phyloP scores from a whole-genome alignment of 371 early-diverging fungal genomes.

The Enteropsectra breve region DNA sequence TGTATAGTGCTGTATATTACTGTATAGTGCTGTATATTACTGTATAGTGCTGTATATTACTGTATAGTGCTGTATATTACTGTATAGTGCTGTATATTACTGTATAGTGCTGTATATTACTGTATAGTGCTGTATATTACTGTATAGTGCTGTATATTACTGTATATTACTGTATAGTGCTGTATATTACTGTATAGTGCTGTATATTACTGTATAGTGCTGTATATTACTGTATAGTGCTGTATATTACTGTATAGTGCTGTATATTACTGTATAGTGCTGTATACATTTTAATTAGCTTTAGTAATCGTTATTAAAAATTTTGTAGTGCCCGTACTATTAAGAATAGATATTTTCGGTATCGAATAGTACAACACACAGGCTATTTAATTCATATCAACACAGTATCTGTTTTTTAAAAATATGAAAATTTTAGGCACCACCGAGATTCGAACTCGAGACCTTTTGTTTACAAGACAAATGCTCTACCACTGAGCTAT shows the following conservation, averaged over 20 bases:
- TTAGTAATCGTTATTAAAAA: background rate
- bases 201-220: background rate
- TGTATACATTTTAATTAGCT: background rate
- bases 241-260: background rate
- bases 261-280: background rate
- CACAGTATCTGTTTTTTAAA: background rate
- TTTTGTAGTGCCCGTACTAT: background rate
- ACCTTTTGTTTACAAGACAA: slow-evolving; percentile 18
- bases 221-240: background rate
- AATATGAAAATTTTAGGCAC: background rate
- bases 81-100: too few relatives aligned
- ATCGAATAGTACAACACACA: background rate
- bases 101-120: too few relatives aligned
- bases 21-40: too few relatives aligned
- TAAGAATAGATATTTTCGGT: background rate
- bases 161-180: background rate
- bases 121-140: too few relatives aligned
- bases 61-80: too few relatives aligned
- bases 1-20: too few relatives aligned
- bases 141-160: too few relatives aligned
- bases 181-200: background rate
- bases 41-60: too few relatives aligned
- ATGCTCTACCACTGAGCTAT: slow-evolving; percentile 20
- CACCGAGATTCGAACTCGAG: slow-evolving; percentile 17
- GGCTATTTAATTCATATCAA: background rate